These are phyloP conservation scores for Ceriops decandra DNA, from an alignment of 345 rosid genomes.

Conservation along the genomic window DNA sequence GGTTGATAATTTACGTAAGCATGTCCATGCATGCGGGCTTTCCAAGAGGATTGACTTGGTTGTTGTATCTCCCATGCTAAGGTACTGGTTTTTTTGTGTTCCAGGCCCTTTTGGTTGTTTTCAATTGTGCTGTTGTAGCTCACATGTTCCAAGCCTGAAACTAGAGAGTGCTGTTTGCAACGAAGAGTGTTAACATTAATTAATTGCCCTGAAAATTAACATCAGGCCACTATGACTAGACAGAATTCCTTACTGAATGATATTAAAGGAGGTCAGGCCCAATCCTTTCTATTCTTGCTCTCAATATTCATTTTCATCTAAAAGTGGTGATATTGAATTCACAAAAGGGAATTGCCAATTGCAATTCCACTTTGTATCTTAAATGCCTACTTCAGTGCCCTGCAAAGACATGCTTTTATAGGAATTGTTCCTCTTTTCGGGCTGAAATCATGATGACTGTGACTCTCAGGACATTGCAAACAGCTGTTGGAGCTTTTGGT, in stretches of 20 bases:
- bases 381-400: too few relatives aligned
- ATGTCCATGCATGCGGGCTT: conserved; percentile 71
- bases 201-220: not conserved
- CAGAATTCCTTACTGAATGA: not conserved
- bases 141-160: too few relatives aligned
- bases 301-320: too few relatives aligned
- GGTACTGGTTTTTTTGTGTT: conserved; percentile 39
- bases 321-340: too few relatives aligned
- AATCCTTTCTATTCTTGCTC: too few relatives aligned
- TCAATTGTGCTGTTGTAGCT: too few relatives aligned
- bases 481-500: conserved; percentile 97
- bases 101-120: not conserved
- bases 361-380: too few relatives aligned
- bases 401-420: too few relatives aligned
- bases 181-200: not conserved
- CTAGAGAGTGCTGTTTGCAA: too few relatives aligned
- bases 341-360: too few relatives aligned
- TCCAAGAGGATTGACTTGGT: conserved; percentile 77
- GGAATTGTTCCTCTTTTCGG: not conserved
- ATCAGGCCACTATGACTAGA: not conserved
- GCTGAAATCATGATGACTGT: conserved; percentile 13
- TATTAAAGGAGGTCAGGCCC: too few relatives aligned
- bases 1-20: conserved; percentile 88
- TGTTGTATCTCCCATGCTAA: conserved; percentile 67
- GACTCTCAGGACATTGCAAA: conserved; percentile 78